A percentile compares a stretch with the other conserved stretches of the same genome.
Evolutionary conservation across 495 filamentous ascomycete genomes (phyloP).

Genomic region (Lentithecium fluviatile): DNA sequence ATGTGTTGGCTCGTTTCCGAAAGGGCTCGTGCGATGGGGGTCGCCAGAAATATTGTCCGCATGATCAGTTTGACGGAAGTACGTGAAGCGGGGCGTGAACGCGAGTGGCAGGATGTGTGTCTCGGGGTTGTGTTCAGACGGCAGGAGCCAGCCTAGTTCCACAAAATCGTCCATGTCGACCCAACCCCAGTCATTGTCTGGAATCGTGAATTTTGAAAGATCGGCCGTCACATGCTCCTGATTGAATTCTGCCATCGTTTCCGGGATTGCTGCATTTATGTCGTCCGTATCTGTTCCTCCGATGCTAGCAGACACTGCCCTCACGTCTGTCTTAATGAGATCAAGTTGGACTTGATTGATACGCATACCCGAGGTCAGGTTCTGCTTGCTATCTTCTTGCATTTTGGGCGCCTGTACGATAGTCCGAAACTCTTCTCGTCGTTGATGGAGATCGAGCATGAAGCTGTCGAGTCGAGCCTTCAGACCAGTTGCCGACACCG

Average conservation of each 20-base stretch:
- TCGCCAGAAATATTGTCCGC: slow-evolving; percentile 64
- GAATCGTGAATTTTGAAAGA: slow-evolving; percentile 87
- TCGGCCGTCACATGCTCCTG: slow-evolving; percentile 58
- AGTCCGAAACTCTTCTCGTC: slow-evolving; percentile 85
- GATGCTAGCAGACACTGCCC: slow-evolving; percentile 90
- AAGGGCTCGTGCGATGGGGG: slow-evolving; percentile 72
- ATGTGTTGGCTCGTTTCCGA: slow-evolving; percentile 89
- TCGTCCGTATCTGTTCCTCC: slow-evolving; percentile 66
- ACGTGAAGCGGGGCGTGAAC: slow-evolving; percentile 90
- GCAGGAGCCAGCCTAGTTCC: slow-evolving; percentile 93
- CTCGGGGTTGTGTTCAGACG: slow-evolving; percentile 84
- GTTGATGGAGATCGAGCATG: slow-evolving; percentile 93
- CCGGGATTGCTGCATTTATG: slow-evolving; percentile 60
- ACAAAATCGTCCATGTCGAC: slow-evolving; percentile 99
- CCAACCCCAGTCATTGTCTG: slow-evolving; percentile 91
- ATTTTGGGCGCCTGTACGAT: slow-evolving; percentile 49
- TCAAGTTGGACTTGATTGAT: slow-evolving; percentile 93
- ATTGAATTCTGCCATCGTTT: slow-evolving; percentile 58
- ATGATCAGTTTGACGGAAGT: slow-evolving; percentile 97
- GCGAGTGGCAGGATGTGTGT: slow-evolving; percentile 91
- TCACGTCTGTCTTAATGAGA: slow-evolving; percentile 85
- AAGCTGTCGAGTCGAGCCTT: slow-evolving; percentile 93
- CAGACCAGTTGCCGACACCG: slow-evolving; percentile 86
- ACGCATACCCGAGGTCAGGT: slow-evolving; percentile 84
- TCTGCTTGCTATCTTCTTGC: slow-evolving; percentile 66